phyloP scores from a whole-genome alignment of 2,329 filamentous ascomycete species.

The Chaetomiaceae sp. region DNA sequence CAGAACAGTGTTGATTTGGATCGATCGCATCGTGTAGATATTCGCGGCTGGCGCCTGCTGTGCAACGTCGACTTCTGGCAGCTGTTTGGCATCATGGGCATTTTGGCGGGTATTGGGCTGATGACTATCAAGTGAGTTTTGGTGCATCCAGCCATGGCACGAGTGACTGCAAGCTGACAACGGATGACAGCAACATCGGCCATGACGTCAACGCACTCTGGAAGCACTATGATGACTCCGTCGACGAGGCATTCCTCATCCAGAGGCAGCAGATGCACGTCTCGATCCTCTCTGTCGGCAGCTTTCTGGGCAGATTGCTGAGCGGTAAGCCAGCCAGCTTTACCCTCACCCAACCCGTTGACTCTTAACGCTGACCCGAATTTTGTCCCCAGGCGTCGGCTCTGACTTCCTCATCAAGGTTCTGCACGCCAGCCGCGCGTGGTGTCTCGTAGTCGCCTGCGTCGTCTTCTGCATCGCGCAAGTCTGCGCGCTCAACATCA shows the following conservation, averaged over 20 bases:
- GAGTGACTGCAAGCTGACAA: slow-evolving; percentile 8
- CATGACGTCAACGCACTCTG: slow-evolving; percentile 84
- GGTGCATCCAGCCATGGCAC: too few species aligned
- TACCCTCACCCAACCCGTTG: background rate
- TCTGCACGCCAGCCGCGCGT: slow-evolving; percentile 74
- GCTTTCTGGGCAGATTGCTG: slow-evolving; percentile 73
- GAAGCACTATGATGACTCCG: slow-evolving; percentile 73
- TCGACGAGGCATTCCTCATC: slow-evolving; percentile 67
- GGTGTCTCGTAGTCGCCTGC: slow-evolving; percentile 79
- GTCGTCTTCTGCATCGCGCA: slow-evolving; percentile 75
- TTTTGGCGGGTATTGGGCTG: slow-evolving; percentile 86
- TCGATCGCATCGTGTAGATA: slow-evolving; percentile 79
- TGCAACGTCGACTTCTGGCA: slow-evolving; percentile 80
- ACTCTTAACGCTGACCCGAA: slow-evolving; percentile 5
- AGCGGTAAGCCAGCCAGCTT: slow-evolving; percentile 53
- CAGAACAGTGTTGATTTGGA: slow-evolving; percentile 61
- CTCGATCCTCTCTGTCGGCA: slow-evolving; percentile 83
- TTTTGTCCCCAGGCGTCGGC: slow-evolving; percentile 69
- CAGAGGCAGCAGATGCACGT: slow-evolving; percentile 85
- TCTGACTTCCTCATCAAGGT: slow-evolving; percentile 85
- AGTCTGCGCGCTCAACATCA: slow-evolving; percentile 65
- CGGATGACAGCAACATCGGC: slow-evolving; percentile 73
- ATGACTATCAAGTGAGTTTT: slow-evolving; percentile 94
- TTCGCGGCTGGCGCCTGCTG: slow-evolving; percentile 74
- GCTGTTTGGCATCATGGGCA: slow-evolving; percentile 76